Evolutionary conservation across 2,329 filamentous ascomycete species (phyloP).

Genomic region (Penicillium fuscoglaucum): DNA sequence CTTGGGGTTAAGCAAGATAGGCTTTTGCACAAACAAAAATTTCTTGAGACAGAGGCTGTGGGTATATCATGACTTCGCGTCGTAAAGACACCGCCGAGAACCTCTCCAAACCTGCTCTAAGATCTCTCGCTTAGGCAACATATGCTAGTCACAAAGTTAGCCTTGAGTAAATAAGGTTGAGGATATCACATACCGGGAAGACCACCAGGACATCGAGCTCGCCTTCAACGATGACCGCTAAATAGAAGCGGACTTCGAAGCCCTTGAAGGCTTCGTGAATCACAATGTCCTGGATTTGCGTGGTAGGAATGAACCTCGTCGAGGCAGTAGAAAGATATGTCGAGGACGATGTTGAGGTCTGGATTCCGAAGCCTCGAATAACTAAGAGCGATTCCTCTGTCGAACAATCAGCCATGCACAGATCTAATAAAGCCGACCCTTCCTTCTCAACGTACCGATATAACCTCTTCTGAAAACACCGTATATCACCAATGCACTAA

Average conservation of each 20-base stretch:
- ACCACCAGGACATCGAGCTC: constrained; percentile 92
- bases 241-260: constrained; percentile 85
- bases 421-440: background rate
- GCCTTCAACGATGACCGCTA: constrained; percentile 85
- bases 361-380: constrained; percentile 83
- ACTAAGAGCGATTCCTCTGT: constrained; percentile 82
- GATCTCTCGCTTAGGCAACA: constrained; percentile 72
- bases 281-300: constrained; percentile 86
- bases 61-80: constrained; percentile 52
- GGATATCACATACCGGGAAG: constrained; percentile 64
- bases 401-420: constrained; percentile 34
- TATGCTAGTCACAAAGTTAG: constrained; percentile 43
- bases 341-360: constrained; percentile 72
- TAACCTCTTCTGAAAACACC: constrained; percentile 51
- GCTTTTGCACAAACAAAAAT: constrained; percentile 5
- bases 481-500: constrained; percentile 45
- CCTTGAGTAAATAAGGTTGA: background rate
- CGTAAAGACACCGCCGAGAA: constrained; percentile 77
- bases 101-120: constrained; percentile 91
- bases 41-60: background rate
- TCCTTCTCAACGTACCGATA: constrained; percentile 44
- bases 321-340: constrained; percentile 65
- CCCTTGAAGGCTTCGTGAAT: constrained; percentile 94
- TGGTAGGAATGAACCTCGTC: constrained; percentile 84
- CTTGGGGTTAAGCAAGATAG: background rate